These are phyloP conservation scores for Sistotremastrum suecicum DNA, from an alignment of 768 basidiomycete genomes.

Conservation along the genomic window DNA sequence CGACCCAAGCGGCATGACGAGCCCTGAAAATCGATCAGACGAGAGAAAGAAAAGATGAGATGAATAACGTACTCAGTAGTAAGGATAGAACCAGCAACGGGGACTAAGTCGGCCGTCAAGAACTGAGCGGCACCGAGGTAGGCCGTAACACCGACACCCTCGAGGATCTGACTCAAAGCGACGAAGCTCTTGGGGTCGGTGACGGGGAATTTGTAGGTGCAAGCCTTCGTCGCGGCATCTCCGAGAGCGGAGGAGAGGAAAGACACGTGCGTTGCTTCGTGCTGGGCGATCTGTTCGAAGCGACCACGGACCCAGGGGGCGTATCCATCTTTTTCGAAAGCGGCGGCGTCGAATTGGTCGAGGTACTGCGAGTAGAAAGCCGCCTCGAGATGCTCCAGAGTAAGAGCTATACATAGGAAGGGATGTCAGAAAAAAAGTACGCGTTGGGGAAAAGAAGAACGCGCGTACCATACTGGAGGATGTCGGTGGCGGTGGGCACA, in stretches of 20 bases:
- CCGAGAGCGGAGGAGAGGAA: conserved; percentile 25
- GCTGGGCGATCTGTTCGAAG: conserved; percentile 35
- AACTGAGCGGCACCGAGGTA: conserved; percentile 41
- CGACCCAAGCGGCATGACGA: conserved; percentile 37
- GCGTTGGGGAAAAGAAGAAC: too few relatives aligned
- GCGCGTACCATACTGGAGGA: too few relatives aligned
- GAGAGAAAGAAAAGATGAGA: neutral
- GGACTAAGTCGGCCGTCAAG: conserved; percentile 29
- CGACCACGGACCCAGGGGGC: conserved; percentile 32
- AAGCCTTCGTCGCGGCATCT: conserved; percentile 18
- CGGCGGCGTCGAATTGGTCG: conserved; percentile 13
- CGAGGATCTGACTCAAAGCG: conserved; percentile 30
- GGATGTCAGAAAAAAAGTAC: too few relatives aligned
- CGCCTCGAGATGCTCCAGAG: conserved; percentile 13
- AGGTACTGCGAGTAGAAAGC: conserved; percentile 24
- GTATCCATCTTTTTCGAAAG: conserved; percentile 1
- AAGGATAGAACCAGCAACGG: conserved; percentile 45
- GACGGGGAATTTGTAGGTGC: conserved; percentile 22
- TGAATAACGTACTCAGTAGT: conserved; percentile 23
- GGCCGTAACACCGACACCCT: conserved; percentile 40
- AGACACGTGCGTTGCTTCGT: conserved; percentile 25
- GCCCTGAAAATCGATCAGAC: conserved; percentile 9
- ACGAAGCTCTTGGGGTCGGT: conserved; percentile 30
- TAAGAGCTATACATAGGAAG: too few relatives aligned
- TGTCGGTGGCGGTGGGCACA: too few relatives aligned